These are phyloP conservation scores for Eucalyptus marginata DNA, from an alignment of 345 rosid genomes.

Conservation along the genomic window DNA sequence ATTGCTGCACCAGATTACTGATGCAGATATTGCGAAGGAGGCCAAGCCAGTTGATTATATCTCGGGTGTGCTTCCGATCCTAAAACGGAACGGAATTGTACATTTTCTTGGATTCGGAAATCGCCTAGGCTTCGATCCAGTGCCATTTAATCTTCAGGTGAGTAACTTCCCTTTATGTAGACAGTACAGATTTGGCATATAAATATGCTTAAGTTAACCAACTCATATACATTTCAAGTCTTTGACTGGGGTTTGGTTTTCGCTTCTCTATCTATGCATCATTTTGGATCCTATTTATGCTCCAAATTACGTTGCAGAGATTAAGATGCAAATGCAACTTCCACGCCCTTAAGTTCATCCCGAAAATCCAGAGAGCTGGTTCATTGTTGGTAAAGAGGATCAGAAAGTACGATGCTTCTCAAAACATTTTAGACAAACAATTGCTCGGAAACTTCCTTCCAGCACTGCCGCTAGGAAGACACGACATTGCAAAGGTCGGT, in stretches of 20 bases:
- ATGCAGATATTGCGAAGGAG: constrained; percentile 72
- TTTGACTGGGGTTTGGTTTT: background rate
- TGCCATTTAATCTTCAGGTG: constrained; percentile 76
- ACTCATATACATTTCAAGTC: background rate
- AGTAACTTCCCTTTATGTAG: background rate
- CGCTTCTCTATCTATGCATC: background rate
- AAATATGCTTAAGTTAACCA: background rate
- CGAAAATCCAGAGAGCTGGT: constrained; percentile 62
- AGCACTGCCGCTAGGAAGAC: constrained; percentile 2
- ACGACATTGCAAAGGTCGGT: constrained; percentile 10
- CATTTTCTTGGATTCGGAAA: constrained; percentile 89
- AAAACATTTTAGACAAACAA: constrained; percentile 42
- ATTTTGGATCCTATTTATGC: background rate
- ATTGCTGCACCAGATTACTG: constrained; percentile 54
- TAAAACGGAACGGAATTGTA: constrained; percentile 46
- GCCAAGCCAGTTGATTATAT: constrained; percentile 59
- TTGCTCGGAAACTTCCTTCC: constrained; percentile 47
- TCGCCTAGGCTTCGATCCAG: constrained; percentile 83
- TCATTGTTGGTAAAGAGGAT: constrained; percentile 60
- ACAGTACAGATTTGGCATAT: background rate
- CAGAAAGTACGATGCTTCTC: constrained; percentile 30
- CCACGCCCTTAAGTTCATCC: constrained; percentile 67
- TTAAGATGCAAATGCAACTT: constrained; percentile 94
- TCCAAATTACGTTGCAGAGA: constrained; percentile 23
- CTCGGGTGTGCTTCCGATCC: constrained; percentile 50